These are phyloP conservation scores for Chaetoceros tenuissimus DNA, from an alignment of 108 stramenopile species.

Conservation along the genomic window DNA sequence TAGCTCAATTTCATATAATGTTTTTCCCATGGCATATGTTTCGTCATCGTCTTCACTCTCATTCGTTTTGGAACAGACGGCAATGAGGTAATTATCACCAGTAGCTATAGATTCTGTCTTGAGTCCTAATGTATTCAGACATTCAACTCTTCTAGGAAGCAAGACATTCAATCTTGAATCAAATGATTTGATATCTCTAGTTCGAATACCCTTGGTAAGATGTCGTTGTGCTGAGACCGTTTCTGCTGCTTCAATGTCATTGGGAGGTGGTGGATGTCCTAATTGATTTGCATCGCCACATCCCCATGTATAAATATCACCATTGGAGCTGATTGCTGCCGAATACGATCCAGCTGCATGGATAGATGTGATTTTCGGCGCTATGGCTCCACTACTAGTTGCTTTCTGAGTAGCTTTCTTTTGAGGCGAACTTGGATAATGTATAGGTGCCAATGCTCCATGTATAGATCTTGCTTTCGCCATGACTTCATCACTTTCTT, in stretches of 20 bases:
- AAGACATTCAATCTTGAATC: slow-evolving; percentile 64
- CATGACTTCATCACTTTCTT: slow-evolving; percentile 6
- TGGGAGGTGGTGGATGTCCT: slow-evolving; percentile 48
- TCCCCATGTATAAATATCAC: slow-evolving; percentile 79
- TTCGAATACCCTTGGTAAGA: slow-evolving; percentile 24
- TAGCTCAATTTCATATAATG: background rate
- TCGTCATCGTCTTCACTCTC: background rate
- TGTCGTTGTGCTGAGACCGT: slow-evolving; percentile 17
- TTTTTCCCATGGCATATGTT: background rate
- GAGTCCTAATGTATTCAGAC: slow-evolving; percentile 6
- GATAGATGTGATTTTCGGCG: slow-evolving; percentile 46
- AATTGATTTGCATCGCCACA: slow-evolving; percentile 62
- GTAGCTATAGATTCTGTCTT: slow-evolving; percentile 20
- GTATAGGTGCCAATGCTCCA: background rate
- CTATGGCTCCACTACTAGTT: background rate
- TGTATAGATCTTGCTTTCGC: background rate
- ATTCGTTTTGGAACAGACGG: background rate
- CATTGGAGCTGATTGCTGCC: slow-evolving; percentile 52
- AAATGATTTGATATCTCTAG: slow-evolving; percentile 39
- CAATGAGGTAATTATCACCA: background rate
- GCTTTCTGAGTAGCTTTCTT: background rate
- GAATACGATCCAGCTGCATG: slow-evolving; percentile 66
- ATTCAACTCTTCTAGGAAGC: slow-evolving; percentile 52
- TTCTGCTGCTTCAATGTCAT: slow-evolving; percentile 16
- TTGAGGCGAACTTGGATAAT: background rate